These are phyloP conservation scores for Stephanodiscus minutulus DNA, from an alignment of 108 stramenopile species.

Conservation along the genomic window DNA sequence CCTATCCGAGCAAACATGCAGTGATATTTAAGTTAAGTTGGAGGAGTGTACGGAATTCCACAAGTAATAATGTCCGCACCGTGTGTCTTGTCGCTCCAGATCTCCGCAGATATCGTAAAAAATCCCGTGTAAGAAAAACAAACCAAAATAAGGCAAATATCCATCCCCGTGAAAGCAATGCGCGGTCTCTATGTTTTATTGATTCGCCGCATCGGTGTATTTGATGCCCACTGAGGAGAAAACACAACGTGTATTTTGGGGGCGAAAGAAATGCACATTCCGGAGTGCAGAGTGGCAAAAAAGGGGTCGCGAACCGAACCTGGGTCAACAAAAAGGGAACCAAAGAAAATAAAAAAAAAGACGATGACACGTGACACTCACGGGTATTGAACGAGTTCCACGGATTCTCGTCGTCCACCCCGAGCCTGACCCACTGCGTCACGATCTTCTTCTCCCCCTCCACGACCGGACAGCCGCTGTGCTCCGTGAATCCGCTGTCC, in stretches of 20 bases:
- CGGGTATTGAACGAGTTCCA: constrained; percentile 86
- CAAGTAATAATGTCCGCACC: neutral
- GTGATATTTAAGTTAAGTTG: too few species aligned
- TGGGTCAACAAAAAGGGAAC: neutral
- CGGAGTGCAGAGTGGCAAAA: too few species aligned
- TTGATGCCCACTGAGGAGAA: constrained; percentile 36
- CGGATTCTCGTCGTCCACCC: constrained; percentile 85
- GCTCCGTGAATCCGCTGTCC: constrained; percentile 84
- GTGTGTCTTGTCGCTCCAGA: neutral
- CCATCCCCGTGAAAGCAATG: neutral
- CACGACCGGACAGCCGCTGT: constrained; percentile 92
- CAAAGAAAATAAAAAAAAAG: neutral
- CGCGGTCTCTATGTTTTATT: constrained; percentile 9
- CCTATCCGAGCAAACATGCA: too few species aligned
- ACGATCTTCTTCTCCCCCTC: constrained; percentile 95
- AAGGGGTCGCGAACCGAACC: too few species aligned
- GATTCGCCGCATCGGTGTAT: constrained; percentile 41
- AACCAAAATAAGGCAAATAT: neutral
- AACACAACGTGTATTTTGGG: neutral
- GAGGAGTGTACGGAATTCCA: too few species aligned
- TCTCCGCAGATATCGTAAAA: neutral
- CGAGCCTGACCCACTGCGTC: constrained; percentile 94
- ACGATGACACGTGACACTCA: constrained; percentile 11
- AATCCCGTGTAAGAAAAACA: neutral
- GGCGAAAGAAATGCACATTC: neutral